A percentile compares a stretch with the other conserved stretches of the same genome.
Evolutionary conservation across 2,329 filamentous ascomycete genomes (phyloP).

Genomic region (Colletotrichum ledebouriae): DNA sequence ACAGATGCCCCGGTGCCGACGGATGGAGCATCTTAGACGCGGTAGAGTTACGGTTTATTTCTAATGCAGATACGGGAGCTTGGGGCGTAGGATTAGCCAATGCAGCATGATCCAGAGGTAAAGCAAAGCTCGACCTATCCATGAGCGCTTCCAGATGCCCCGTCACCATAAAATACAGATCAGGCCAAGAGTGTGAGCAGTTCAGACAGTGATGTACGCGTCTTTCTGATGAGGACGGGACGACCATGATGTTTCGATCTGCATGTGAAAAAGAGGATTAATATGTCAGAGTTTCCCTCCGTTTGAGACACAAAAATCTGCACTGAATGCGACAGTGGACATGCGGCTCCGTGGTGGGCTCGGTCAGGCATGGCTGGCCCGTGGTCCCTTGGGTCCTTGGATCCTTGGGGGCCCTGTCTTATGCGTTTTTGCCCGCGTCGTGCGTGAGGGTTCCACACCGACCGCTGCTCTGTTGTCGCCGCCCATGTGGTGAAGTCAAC

Average conservation of each 20-base stretch:
- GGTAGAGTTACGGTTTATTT: constrained; percentile 17
- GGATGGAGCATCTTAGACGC: constrained; percentile 36
- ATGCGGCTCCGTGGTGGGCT: constrained; percentile 38
- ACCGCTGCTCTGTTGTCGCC: background rate
- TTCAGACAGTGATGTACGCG: constrained; percentile 7
- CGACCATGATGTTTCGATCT: constrained; percentile 36
- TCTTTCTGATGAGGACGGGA: constrained; percentile 12
- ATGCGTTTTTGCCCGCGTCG: background rate
- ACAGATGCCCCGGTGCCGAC: constrained; percentile 44
- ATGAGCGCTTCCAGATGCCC: background rate
- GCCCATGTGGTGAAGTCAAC: background rate
- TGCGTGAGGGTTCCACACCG: constrained; percentile 39
- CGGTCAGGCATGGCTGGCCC: background rate
- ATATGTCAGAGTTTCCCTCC: constrained; percentile 26
- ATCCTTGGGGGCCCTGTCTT: constrained; percentile 6
- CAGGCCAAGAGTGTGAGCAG: background rate
- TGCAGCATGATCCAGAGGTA: background rate
- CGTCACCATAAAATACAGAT: background rate
- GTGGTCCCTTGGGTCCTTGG: constrained; percentile 11
- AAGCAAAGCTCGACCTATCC: background rate
- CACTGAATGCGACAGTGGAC: constrained; percentile 6
- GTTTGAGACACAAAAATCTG: constrained; percentile 24
- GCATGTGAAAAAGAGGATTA: constrained; percentile 35
- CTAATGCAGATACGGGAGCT: constrained; percentile 16
- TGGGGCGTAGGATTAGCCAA: constrained; percentile 17